phyloP scores from a whole-genome alignment of 2,329 filamentous ascomycete species.

The Calonectria fujianensis region DNA sequence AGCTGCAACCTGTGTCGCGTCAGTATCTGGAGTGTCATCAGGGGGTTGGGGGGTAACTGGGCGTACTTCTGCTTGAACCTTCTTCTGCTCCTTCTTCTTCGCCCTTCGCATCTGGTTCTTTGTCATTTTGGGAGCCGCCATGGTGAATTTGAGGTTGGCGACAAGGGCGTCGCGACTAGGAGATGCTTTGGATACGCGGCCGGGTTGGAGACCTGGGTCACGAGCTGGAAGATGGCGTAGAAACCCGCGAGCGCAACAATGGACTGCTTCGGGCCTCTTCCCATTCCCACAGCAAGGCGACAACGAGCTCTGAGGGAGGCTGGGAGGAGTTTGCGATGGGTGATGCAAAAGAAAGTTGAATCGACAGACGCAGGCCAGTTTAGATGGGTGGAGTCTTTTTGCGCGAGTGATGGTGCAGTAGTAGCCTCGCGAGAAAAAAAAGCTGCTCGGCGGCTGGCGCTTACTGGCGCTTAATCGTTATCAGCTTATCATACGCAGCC shows the following conservation, averaged over 20 bases:
- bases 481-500: slow-evolving; percentile 21
- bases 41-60: not conserved
- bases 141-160: slow-evolving; percentile 62
- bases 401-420: slow-evolving; percentile 28
- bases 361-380: slow-evolving; percentile 32
- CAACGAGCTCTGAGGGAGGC: slow-evolving; percentile 31
- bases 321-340: slow-evolving; percentile 30
- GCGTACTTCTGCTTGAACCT: slow-evolving; percentile 73
- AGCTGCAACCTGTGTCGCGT: slow-evolving; percentile 48
- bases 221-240: slow-evolving; percentile 62
- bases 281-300: slow-evolving; percentile 56
- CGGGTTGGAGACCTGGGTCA: slow-evolving; percentile 60
- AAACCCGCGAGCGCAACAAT: slow-evolving; percentile 58
- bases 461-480: slow-evolving; percentile 31
- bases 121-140: slow-evolving; percentile 83
- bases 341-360: slow-evolving; percentile 35
- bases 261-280: slow-evolving; percentile 63
- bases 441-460: slow-evolving; percentile 1
- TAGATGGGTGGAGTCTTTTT: slow-evolving; percentile 41
- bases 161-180: slow-evolving; percentile 52
- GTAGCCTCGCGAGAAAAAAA: slow-evolving; percentile 32
- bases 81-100: slow-evolving; percentile 95
- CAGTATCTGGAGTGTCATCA: slow-evolving; percentile 33
- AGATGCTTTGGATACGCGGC: slow-evolving; percentile 53
- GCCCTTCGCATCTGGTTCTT: slow-evolving; percentile 96